Evolutionary conservation across 768 basidiomycete species (phyloP).

Genomic region (Russula griseocarnosa): DNA sequence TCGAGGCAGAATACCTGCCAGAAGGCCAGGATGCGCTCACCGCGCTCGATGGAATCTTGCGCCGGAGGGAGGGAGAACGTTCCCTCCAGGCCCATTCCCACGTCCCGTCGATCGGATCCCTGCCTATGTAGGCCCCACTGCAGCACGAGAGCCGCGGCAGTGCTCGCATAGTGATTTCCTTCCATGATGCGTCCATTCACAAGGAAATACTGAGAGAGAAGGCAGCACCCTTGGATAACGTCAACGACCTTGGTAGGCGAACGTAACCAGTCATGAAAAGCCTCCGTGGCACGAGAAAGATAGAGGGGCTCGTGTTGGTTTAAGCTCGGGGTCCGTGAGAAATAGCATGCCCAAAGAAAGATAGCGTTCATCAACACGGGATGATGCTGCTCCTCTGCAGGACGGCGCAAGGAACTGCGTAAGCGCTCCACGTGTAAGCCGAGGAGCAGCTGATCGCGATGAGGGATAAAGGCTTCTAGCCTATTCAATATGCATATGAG

Average conservation of each 20-base stretch:
- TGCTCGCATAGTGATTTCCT: conserved; percentile 71
- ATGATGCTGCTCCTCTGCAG: conserved; percentile 60
- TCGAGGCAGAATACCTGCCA: conserved; percentile 84
- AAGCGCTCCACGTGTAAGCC: conserved; percentile 65
- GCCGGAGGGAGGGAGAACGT: conserved; percentile 53
- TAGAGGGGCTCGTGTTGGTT: conserved; percentile 72
- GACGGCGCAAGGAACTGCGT: conserved; percentile 53
- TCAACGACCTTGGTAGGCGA: conserved; percentile 55
- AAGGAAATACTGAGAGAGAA: conserved; percentile 71
- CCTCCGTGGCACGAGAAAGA: conserved; percentile 58
- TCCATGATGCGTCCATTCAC: conserved; percentile 74
- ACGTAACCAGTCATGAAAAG: conserved; percentile 60
- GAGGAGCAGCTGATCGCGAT: conserved; percentile 70
- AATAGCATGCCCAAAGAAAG: conserved; percentile 79
- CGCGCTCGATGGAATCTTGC: conserved; percentile 57
- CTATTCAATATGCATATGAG: conserved; percentile 37
- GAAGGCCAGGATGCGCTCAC: conserved; percentile 70
- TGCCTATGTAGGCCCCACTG: conserved; percentile 65
- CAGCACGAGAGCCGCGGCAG: conserved; percentile 67
- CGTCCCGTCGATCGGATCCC: conserved; percentile 37
- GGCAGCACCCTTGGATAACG: conserved; percentile 70
- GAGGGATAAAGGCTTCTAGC: conserved; percentile 69
- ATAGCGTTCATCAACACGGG: conserved; percentile 76
- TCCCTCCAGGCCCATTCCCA: conserved; percentile 32
- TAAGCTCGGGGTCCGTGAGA: conserved; percentile 66